phyloP scores from a whole-genome alignment of 805 yeast species.

The Barnettozyma vustinii region DNA sequence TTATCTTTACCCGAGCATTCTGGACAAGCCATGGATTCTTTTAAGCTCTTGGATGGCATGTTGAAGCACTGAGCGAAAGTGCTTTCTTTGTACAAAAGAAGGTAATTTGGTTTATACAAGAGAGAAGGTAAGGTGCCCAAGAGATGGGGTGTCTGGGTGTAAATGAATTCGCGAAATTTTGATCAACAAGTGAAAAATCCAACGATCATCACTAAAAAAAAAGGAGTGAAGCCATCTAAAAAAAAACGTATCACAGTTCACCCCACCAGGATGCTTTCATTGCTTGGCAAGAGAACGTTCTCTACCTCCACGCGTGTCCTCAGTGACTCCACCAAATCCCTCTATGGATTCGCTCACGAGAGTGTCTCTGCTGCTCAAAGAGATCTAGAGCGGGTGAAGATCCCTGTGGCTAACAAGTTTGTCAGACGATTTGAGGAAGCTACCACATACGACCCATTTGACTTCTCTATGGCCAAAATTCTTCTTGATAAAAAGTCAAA shows the following conservation, averaged over 20 bases:
- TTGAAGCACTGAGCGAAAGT: not conserved
- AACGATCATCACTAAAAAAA: not conserved
- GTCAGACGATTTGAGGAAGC: slow-evolving; percentile 44
- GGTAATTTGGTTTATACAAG: no score
- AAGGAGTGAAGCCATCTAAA: not conserved
- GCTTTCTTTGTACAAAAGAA: not conserved
- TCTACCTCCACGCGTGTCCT: not conserved
- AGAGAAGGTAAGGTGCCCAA: no score
- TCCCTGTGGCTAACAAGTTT: slow-evolving; percentile 21
- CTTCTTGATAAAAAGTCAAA: slow-evolving; percentile 40
- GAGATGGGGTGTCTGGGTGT: not conserved
- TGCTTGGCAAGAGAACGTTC: slow-evolving; percentile 1
- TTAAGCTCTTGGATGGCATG: not conserved
- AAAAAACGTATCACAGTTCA: not conserved
- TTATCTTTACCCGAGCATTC: not conserved
- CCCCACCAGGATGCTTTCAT: not conserved
- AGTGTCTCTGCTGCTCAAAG: not conserved
- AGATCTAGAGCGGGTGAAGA: not conserved
- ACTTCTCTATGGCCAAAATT: slow-evolving; percentile 58
- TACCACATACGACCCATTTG: slow-evolving; percentile 73
- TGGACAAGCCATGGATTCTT: not conserved
- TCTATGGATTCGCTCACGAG: not conserved
- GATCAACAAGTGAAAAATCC: not conserved
- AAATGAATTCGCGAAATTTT: not conserved
- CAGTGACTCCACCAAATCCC: not conserved